These are phyloP conservation scores for Pyrenula massariospora DNA, from an alignment of 495 filamentous ascomycete genomes.

Conservation along the genomic window DNA sequence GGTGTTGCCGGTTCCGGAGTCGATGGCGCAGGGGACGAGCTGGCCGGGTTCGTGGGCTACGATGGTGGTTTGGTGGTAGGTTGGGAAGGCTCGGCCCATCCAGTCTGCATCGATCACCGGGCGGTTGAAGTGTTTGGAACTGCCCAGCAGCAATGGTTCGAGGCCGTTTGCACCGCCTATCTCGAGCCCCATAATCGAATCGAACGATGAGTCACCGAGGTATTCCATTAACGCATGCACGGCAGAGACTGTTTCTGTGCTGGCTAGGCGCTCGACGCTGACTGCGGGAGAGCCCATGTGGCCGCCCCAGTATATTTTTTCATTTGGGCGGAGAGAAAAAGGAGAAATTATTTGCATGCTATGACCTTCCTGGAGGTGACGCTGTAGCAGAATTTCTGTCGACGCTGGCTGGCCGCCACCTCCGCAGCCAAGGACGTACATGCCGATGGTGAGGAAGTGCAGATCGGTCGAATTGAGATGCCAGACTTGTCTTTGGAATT, in stretches of 20 bases:
- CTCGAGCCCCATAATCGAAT: slow-evolving; percentile 20
- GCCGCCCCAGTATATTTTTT: slow-evolving; percentile 12
- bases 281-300: slow-evolving; percentile 17
- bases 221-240: slow-evolving; percentile 20
- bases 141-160: slow-evolving; percentile 16
- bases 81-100: slow-evolving; percentile 26
- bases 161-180: slow-evolving; percentile 29
- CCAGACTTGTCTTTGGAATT: slow-evolving; percentile 22
- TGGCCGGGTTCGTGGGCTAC: slow-evolving; percentile 17
- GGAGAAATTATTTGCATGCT: slow-evolving; percentile 12
- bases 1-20: slow-evolving; percentile 22
- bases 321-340: slow-evolving; percentile 5
- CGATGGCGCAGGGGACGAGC: slow-evolving; percentile 22
- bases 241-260: slow-evolving; percentile 18
- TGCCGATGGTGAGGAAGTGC: slow-evolving; percentile 43
- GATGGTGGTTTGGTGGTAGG: slow-evolving; percentile 21
- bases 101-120: slow-evolving; percentile 27
- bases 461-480: slow-evolving; percentile 42
- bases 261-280: slow-evolving; percentile 19
- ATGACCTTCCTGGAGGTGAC: slow-evolving; percentile 10
- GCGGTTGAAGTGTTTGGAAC: slow-evolving; percentile 12
- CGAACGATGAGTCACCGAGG: slow-evolving; percentile 11
- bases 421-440: slow-evolving; percentile 50
- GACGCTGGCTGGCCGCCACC: slow-evolving; percentile 29
- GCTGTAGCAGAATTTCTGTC: not conserved